Percentiles rank a stretch among this genome's conserved stretches.
Evolutionary conservation across 1,284 basidiomycete genomes (phyloP).

Genomic region (Apiotrichum siamense): DNA sequence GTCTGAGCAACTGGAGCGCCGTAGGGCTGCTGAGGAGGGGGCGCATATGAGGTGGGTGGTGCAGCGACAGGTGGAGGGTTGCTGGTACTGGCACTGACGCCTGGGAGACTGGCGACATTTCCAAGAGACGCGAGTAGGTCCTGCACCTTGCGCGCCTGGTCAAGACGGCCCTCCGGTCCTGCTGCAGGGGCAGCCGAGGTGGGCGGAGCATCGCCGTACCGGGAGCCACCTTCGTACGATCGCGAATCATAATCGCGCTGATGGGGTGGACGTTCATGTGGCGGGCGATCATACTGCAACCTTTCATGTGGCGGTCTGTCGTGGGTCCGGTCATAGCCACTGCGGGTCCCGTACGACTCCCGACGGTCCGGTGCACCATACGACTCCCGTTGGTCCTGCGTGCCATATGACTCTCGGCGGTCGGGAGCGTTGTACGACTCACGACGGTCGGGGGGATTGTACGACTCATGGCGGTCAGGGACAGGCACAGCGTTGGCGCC

Average conservation of each 20-base stretch:
- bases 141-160: constrained; percentile 37
- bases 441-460: background rate
- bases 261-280: background rate
- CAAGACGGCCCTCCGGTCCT: constrained; percentile 28
- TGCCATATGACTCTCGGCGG: background rate
- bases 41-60: background rate
- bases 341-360: background rate
- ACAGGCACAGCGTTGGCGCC: background rate
- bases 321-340: no score
- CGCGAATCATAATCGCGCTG: background rate
- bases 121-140: constrained; percentile 28
- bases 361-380: background rate
- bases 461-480: background rate
- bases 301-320: no score
- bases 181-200: constrained; percentile 8
- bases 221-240: background rate
- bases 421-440: background rate
- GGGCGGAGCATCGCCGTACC: constrained; percentile 12
- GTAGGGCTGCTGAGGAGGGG: constrained; percentile 3
- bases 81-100: no score
- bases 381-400: background rate
- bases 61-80: background rate
- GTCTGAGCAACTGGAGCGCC: constrained; percentile 2
- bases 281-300: background rate
- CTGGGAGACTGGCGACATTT: constrained; percentile 1